phyloP scores from a whole-genome alignment of 495 filamentous ascomycete genomes.

The Astrocystis sublimbata region DNA sequence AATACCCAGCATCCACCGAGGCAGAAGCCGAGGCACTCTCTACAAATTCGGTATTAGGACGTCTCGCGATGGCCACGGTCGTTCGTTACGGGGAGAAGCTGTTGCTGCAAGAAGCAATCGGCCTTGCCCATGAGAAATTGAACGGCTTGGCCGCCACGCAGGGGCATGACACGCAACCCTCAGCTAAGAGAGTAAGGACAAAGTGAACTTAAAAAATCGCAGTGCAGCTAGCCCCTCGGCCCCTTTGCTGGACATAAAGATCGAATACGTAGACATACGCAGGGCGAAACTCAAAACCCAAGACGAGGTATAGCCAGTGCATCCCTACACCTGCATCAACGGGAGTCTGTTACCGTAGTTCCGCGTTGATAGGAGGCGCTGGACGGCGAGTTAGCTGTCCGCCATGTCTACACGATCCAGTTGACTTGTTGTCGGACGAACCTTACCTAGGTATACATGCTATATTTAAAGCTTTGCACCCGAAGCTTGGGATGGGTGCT shows the following conservation, averaged over 20 bases:
- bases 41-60: slow-evolving; percentile 31
- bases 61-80: slow-evolving; percentile 67
- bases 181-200: slow-evolving; percentile 42
- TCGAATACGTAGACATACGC: too few relatives aligned
- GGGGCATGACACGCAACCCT: slow-evolving; percentile 36
- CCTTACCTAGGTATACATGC: too few relatives aligned
- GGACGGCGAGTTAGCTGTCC: too few relatives aligned
- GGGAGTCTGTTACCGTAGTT: too few relatives aligned
- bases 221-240: neutral
- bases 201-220: slow-evolving; percentile 24
- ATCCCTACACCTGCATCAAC: too few relatives aligned
- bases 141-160: slow-evolving; percentile 34
- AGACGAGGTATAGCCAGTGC: too few relatives aligned
- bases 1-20: slow-evolving; percentile 64
- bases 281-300: too few relatives aligned
- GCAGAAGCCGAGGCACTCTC: slow-evolving; percentile 61
- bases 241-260: neutral
- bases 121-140: slow-evolving; percentile 35
- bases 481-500: too few relatives aligned
- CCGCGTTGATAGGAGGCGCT: too few relatives aligned
- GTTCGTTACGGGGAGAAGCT: slow-evolving; percentile 82
- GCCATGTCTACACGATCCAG: too few relatives aligned
- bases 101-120: slow-evolving; percentile 55
- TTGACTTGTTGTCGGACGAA: too few relatives aligned
- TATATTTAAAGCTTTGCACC: too few relatives aligned